Base-by-base conservation (phyloP, 805 yeast species). In the Myxozyma sirexii region DNA sequence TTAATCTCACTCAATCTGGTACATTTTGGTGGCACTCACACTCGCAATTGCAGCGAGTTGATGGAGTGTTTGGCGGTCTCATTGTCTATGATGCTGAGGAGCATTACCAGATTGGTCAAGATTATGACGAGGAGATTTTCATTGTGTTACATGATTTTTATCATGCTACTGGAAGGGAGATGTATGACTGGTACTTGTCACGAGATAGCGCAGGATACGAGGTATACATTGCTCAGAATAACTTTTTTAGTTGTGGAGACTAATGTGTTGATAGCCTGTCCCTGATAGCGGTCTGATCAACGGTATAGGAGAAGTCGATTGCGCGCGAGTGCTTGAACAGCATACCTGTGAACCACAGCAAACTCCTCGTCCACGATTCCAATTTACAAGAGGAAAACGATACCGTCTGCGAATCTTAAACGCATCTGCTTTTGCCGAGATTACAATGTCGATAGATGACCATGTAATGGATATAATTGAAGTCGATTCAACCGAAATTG, bases 21-120 rank as follows among this genome's bases (percentile, higher is more conserved):
- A 77, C 84, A 0, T 79, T 72, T 54, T 82, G 86, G 86, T 82
- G 82, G 67, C 86, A 82, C 63, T 75, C 84, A 2, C 86, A 82
- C 56, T 74, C 72, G 66, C 81, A 80, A 44, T 75, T 80, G 5
- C 94, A 94, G 46, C 83, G 82, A 66, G 84, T 86, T 88, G 54
- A 47, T 15, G 83, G 82, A 52, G 90, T 86, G 55, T 80, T 84
- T 41, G 79, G 91, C 47, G 97, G 91, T 67, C 75, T 91, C 46
- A 87, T 90, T 0, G 71, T 92, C 44, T 86, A 90, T 70, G 90
- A 91, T 70, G 79, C 42, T n/a, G 61, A 57, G 6, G 37, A 38
- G 23, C 46, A 54, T 42, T 26, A 29, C 7, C 37, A 29, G 15
- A 12, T 45, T 13, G 54, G 49, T 2, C 52, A 46, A 13, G 60